phyloP scores from a whole-genome alignment of 345 rosid genomes.

The Mangifera indica region DNA sequence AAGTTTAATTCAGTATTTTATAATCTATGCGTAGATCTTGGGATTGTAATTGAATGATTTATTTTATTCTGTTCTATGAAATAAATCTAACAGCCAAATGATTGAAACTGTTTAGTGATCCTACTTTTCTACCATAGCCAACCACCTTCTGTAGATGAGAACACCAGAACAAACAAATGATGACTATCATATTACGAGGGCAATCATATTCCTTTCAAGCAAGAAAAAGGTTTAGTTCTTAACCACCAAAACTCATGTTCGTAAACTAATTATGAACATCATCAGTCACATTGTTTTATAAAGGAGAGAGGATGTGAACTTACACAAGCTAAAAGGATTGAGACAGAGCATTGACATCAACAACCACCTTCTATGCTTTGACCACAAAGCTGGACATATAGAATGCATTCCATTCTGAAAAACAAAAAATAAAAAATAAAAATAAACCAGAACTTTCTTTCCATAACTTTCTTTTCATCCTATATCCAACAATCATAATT shows the following conservation, averaged over 20 bases:
- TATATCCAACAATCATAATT: too few species aligned
- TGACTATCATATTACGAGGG: not conserved
- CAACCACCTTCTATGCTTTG: slow-evolving; percentile 96
- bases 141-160: not conserved
- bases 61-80: too few species aligned
- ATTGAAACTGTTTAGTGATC: not conserved
- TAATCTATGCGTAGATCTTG: too few species aligned
- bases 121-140: not conserved
- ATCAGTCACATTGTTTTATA: not conserved
- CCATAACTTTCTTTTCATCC: too few species aligned
- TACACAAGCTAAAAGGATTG: slow-evolving; percentile 88
- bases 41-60: too few species aligned
- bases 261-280: not conserved
- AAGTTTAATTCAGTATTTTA: too few species aligned
- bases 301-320: slow-evolving; percentile 31
- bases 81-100: too few species aligned
- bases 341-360: slow-evolving; percentile 96
- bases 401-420: slow-evolving; percentile 94
- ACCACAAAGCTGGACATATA: slow-evolving; percentile 96
- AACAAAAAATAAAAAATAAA: slow-evolving; percentile 3
- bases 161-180: not conserved
- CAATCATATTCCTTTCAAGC: not conserved
- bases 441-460: too few species aligned
- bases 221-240: not conserved
- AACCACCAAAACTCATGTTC: not conserved